phyloP scores from a whole-genome alignment of 1,284 basidiomycete species.

The Microstroma glucosiphilum region DNA sequence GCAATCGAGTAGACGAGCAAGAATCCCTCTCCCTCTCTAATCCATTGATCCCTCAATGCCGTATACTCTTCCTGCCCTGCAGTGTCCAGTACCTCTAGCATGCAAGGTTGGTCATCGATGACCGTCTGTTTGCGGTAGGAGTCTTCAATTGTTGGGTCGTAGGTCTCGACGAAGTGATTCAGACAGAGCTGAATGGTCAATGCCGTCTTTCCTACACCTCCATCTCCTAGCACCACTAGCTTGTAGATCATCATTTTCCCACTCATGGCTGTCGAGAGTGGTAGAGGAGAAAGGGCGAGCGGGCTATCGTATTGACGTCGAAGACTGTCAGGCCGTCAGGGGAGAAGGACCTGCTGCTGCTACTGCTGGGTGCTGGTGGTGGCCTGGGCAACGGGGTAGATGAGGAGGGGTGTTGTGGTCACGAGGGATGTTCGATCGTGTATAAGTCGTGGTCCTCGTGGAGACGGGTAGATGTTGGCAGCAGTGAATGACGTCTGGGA shows the following conservation, averaged over 20 bases:
- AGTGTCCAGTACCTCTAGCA: conserved; percentile 79
- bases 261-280: not conserved
- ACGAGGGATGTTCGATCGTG: no score
- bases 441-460: no score
- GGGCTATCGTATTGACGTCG: no score
- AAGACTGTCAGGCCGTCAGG: no score
- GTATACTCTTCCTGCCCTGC: conserved; percentile 67
- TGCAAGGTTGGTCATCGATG: conserved; percentile 52
- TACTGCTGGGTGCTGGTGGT: no score
- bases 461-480: no score
- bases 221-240: conserved; percentile 90
- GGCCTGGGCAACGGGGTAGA: no score
- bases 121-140: conserved; percentile 51
- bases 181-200: conserved; percentile 63
- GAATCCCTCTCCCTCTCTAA: conserved; percentile 53
- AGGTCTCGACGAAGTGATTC: conserved; percentile 33
- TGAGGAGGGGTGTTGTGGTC: no score
- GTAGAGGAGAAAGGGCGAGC: not conserved
- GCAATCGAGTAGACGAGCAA: conserved; percentile 52
- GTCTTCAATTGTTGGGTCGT: conserved; percentile 52
- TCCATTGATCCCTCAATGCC: conserved; percentile 52
- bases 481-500: no score
- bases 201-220: conserved; percentile 96
- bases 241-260: conserved; percentile 57
- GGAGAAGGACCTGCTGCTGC: no score